Base-by-base conservation (phyloP, 768 basidiomycete species). In the Candolleomyces eurysporus region DNA sequence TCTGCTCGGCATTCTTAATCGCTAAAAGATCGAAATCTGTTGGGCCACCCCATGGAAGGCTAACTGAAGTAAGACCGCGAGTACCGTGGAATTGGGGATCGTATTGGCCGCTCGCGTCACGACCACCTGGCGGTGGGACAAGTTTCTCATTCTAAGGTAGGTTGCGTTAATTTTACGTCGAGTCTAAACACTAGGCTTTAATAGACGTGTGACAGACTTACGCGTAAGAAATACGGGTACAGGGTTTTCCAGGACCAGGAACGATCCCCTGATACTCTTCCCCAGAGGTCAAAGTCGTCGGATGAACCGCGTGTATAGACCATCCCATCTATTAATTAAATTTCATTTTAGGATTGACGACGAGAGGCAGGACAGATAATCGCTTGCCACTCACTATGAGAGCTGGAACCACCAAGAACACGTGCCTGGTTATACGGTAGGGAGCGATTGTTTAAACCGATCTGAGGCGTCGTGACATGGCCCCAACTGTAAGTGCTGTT, bases 1-100 rank as follows among this genome's bases (percentile, higher is more conserved):
- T 57, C 7, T 78, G 66, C 54, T 80, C 69, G 0, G 76, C 70
- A 0, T 77, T 71, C 51, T 68, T 62, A 14, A 80, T 65, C 19
- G 78, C 66, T 6, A 66, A 69, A 1, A 64, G 59, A 58, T 78
- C 75, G 22, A 73, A 72, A 8, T 70, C 40, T 21, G 59, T 55
- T 3, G 67, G 57, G 54, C 64, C 72, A 57, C 61, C 67, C 2
- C 74, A 71, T 36, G 70, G 63, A 22, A 76, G 30, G 54, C 69
- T 69, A 50, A 75, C 69, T 30, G 57, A 50, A 54, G 54, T 70
- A 19, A 67, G 65, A 9, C 77, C 75, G 26, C 60, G 48, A 17
- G 50, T 60, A 32, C 71, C 66, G 61, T 78, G 77, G n/a, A 71
- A 59, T 10, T 61, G 43, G 26, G 77, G 77, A 59, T 72, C 61